Conservation (phyloP, 2,329 filamentous ascomycete genomes). For the Paraphaeosphaeria sporulosa region DNA sequence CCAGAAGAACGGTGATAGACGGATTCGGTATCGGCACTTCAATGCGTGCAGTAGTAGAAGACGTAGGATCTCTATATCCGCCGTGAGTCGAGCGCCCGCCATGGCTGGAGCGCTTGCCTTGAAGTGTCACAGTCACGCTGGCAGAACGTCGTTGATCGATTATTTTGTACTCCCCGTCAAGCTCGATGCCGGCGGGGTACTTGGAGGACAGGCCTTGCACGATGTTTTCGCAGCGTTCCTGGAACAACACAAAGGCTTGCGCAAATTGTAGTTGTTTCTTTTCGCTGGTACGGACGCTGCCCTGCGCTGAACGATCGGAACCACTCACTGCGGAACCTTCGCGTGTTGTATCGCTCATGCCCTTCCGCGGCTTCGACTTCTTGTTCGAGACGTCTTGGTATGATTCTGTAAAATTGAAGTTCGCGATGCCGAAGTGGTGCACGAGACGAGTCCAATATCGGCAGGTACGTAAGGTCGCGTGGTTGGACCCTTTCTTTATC, state of each 20-base stretch:
- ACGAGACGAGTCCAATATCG: not conserved
- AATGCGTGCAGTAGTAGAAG: not conserved
- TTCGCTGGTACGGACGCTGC: not conserved
- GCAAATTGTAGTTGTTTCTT: not conserved
- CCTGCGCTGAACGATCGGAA: not conserved
- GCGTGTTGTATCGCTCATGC: not conserved
- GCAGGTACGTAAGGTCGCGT: not conserved
- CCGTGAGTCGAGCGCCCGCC: slow-evolving; percentile 15
- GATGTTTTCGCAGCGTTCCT: not conserved
- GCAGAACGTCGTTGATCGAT: not conserved
- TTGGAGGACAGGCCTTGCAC: not conserved
- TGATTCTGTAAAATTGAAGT: not conserved
- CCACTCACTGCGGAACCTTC: not conserved
- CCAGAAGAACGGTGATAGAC: not conserved
- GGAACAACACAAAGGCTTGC: not conserved
- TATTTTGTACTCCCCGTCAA: not conserved
- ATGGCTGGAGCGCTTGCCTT: slow-evolving; percentile 11
- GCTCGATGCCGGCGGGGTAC: slow-evolving; percentile 2
- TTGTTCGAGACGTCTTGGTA: not conserved
- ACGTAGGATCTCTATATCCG: not conserved
- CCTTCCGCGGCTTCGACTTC: not conserved
- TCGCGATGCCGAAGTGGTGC: not conserved
- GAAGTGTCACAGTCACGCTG: not conserved
- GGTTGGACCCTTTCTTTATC: not conserved
- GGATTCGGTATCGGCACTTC: slow-evolving; percentile 1